These are phyloP conservation scores for Boletus reticulatus DNA, from an alignment of 768 basidiomycete species.

Conservation along the genomic window DNA sequence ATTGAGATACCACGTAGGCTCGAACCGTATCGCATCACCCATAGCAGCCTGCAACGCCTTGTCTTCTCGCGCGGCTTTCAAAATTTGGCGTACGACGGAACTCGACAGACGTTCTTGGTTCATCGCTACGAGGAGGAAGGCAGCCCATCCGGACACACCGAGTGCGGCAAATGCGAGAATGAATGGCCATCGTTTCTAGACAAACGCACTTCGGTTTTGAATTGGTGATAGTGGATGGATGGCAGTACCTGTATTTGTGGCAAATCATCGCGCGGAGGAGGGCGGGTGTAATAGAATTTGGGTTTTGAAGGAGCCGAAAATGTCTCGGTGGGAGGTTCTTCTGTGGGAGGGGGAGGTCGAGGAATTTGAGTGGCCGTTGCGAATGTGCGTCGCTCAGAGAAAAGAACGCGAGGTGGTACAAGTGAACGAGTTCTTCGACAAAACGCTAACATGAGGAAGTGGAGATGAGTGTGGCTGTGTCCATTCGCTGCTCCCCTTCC, in stretches of 20 bases:
- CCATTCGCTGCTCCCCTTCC: no score
- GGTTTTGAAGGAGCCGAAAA: conserved; percentile 47
- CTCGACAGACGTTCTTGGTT: conserved; percentile 79
- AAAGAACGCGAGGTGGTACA: conserved; percentile 6
- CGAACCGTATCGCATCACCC: conserved; percentile 52
- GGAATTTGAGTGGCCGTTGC: conserved; percentile 23
- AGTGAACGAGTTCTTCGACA: conserved; percentile 9
- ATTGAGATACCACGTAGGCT: conserved; percentile 54
- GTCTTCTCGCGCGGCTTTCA: conserved; percentile 57
- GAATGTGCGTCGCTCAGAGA: conserved; percentile 12
- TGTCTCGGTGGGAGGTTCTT: conserved; percentile 34
- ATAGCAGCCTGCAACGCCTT: conserved; percentile 48
- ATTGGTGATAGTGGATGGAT: neutral
- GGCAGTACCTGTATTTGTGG: conserved; percentile 41
- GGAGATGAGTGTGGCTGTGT: conserved; percentile 11
- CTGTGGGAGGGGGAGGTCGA: conserved; percentile 26
- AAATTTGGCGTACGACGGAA: conserved; percentile 67
- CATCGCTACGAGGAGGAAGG: conserved; percentile 65
- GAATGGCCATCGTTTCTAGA: conserved; percentile 53
- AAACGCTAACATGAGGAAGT: conserved; percentile 15
- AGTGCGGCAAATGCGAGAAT: conserved; percentile 46
- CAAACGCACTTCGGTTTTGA: neutral
- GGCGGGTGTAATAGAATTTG: conserved; percentile 43
- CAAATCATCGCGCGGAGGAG: conserved; percentile 37
- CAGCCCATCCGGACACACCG: conserved; percentile 63